Base-by-base conservation (phyloP, 192 early-diverging fungal genomes). In the Backusella luteola region DNA sequence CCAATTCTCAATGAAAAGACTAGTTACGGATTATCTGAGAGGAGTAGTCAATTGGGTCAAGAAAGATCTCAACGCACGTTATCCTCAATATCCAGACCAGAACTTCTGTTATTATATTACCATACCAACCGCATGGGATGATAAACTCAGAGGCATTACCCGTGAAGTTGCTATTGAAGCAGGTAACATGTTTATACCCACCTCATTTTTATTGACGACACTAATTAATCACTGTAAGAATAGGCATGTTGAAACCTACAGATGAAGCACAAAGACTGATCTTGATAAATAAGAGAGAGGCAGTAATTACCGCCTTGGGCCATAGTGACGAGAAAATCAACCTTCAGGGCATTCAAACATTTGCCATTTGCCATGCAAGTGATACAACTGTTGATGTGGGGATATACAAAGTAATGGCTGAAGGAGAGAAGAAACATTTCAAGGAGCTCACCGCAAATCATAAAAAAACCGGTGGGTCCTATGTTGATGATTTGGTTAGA, bases 321-420 rank as follows among this genome's bases (percentile, higher is more conserved):
- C 83, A 81, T 77, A 29, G 26, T 29, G 26, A 29, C 1, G 26
- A 29, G 26, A 29, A 29, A 29, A 29, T 29, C 26, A 29, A 0
- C 26, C 1, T 29, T 29, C 26, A 32, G 83, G 73, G 11, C 74
- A 87, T 68, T 80, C 80, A 87, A 72, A 78, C 79, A 34, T 77
- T 85, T 63, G 85, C 82, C 80, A 80, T 87, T 66, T 84, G 81
- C 46, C 82, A 87, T 73, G 81, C 80, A 23, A 84, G 84, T 78
- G 84, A 84, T 66, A 84, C 78, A 39, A 85, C 84, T 15, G 84
- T 87, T 36, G 84, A 87, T 80, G 56, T 87, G 39, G 82, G 80
- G 15, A 83, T 83, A 66, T 86, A 84, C 77, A 79, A 86, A 74
- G 76, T 81, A 12, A 1, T 14, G 21, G 12, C 34, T 41, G 79